phyloP scores from a whole-genome alignment of 2,329 filamentous ascomycete species.

The Trichophyton simii region DNA sequence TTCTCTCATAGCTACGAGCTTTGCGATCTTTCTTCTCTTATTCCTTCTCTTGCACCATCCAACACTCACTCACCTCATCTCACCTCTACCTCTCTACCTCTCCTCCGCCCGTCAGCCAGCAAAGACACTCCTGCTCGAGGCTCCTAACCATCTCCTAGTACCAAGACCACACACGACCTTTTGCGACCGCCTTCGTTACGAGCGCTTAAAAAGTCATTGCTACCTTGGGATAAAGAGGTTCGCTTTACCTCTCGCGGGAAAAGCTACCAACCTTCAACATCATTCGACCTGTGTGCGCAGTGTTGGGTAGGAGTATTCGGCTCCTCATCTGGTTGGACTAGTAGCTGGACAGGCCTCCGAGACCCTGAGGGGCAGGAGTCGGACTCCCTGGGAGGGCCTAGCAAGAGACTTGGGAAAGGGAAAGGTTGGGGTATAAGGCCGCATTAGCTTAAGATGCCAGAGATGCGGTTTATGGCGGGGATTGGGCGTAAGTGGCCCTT shows the following conservation, averaged over 20 bases:
- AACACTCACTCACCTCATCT: background rate
- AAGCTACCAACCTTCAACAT: background rate
- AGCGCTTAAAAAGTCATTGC: too few relatives aligned
- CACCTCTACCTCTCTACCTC: background rate
- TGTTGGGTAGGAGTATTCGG: background rate
- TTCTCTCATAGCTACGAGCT: background rate
- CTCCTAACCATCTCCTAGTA: slow-evolving; percentile 5
- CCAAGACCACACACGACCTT: too few relatives aligned
- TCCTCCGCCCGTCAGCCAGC: background rate
- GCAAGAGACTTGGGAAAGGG: background rate
- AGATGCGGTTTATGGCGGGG: slow-evolving; percentile 20
- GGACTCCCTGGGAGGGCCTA: background rate
- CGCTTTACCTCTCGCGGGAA: background rate
- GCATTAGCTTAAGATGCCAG: slow-evolving; percentile 12
- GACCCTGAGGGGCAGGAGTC: slow-evolving; percentile 1
- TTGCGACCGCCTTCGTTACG: too few relatives aligned
- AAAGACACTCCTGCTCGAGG: background rate
- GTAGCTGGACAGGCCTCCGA: background rate
- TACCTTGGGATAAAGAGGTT: background rate
- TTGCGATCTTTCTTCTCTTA: background rate
- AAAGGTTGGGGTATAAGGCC: background rate
- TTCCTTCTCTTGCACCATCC: background rate
- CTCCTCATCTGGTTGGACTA: background rate
- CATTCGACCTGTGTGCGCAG: background rate
- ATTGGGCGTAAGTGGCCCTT: slow-evolving; percentile 20